phyloP scores from a whole-genome alignment of 805 yeast genomes.

The Martiniozyma abietophila region DNA sequence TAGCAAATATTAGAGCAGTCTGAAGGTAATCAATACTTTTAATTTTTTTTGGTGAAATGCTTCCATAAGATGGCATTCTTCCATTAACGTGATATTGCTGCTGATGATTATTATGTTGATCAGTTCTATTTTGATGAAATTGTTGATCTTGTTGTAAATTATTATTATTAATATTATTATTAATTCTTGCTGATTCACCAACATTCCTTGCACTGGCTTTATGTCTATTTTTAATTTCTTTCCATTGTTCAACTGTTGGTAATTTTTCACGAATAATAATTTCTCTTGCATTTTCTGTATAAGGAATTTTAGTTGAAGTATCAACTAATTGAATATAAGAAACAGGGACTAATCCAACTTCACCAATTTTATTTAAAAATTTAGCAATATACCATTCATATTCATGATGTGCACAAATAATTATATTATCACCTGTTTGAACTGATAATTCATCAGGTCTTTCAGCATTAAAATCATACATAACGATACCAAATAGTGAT shows the following conservation, averaged over 20 bases:
- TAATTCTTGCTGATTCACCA: slow-evolving; percentile 13
- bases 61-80: too few species aligned
- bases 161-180: not conserved
- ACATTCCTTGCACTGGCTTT: slow-evolving; percentile 66
- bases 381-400: slow-evolving; percentile 98
- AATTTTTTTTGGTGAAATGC: slow-evolving; percentile 2
- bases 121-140: not conserved
- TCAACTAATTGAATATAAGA: slow-evolving; percentile 82
- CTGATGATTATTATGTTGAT: not conserved
- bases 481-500: slow-evolving; percentile 65
- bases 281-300: slow-evolving; percentile 36
- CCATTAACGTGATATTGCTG: slow-evolving; percentile 2
- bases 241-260: slow-evolving; percentile 97
- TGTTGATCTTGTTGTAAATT: slow-evolving; percentile 13
- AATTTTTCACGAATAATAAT: slow-evolving; percentile 54
- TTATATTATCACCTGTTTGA: slow-evolving; percentile 76
- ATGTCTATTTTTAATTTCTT: slow-evolving; percentile 78
- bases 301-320: slow-evolving; percentile 55
- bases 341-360: slow-evolving; percentile 94
- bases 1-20: slow-evolving; percentile 25
- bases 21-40: slow-evolving; percentile 1
- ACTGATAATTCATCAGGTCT: slow-evolving; percentile 79
- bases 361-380: slow-evolving; percentile 90
- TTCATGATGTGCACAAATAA: slow-evolving; percentile 92
- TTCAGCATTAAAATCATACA: slow-evolving; percentile 82